Percentiles rank a stretch among this genome's conserved stretches.
These are phyloP conservation scores for Aspergillus bombycis DNA, from an alignment of 2,329 filamentous ascomycete genomes.

Conservation along the genomic window DNA sequence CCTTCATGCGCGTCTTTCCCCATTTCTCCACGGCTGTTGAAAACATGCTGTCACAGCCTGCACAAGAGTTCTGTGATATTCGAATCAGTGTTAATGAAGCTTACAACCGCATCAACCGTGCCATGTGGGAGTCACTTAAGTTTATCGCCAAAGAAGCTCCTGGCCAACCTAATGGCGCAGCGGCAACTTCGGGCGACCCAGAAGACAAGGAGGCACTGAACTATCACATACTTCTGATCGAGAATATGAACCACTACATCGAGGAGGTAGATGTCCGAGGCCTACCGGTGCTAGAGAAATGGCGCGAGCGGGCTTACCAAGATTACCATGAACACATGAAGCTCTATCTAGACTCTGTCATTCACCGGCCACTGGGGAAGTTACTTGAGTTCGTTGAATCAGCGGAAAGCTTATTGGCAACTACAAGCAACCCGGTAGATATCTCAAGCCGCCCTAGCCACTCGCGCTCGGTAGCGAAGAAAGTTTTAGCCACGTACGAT, in stretches of 20 bases:
- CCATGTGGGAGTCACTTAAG: constrained; percentile 96
- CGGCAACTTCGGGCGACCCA: constrained; percentile 60
- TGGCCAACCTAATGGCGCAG: constrained; percentile 56
- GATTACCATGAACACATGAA: constrained; percentile 87
- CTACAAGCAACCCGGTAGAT: constrained; percentile 56
- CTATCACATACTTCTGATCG: constrained; percentile 94
- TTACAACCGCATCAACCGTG: constrained; percentile 85
- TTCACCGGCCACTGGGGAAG: constrained; percentile 85
- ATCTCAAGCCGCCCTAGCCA: constrained; percentile 83
- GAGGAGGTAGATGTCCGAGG: constrained; percentile 81
- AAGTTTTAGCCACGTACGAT: constrained; percentile 79
- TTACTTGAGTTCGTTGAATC: constrained; percentile 90
- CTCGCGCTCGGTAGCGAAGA: constrained; percentile 80
- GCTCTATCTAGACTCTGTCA: constrained; percentile 84
- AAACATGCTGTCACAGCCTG: constrained; percentile 69
- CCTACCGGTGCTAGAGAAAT: constrained; percentile 77
- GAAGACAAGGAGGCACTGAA: constrained; percentile 98
- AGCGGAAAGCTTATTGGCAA: constrained; percentile 71
- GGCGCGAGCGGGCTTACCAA: constrained; percentile 74
- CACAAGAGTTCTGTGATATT: constrained; percentile 65
- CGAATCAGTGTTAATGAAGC: constrained; percentile 81
- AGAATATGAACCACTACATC: constrained; percentile 98
- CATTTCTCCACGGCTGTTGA: constrained; percentile 81
- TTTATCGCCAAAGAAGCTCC: constrained; percentile 81
- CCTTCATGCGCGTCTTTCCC: constrained; percentile 92